A percentile compares a stretch with the other conserved stretches of the same genome.
Conservation (phyloP, 257 asterid species). For the Solanum neorickii region DNA sequence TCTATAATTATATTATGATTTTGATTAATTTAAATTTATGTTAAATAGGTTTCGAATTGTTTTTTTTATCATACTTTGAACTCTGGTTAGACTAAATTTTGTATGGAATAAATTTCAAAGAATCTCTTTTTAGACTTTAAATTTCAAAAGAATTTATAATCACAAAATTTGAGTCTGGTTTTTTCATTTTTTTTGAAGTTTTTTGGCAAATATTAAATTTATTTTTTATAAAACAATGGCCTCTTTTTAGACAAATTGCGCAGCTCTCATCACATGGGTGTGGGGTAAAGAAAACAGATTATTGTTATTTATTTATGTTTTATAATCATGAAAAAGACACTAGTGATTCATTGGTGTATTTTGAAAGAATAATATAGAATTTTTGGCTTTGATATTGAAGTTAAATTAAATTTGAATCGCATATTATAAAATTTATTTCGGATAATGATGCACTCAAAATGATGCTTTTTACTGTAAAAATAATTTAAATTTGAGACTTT, state of each 20-base stretch:
- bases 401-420: background rate
- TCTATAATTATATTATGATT: background rate
- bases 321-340: background rate
- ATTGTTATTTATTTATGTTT: background rate
- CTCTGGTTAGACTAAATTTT: background rate
- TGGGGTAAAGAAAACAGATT: background rate
- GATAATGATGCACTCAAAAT: fast-evolving
- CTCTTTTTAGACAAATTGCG: background rate
- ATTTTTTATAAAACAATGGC: background rate
- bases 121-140: background rate
- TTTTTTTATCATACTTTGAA: background rate
- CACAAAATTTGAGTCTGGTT: background rate
- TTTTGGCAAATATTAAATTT: background rate
- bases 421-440: fast-evolving
- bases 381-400: fast-evolving
- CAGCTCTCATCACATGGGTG: background rate
- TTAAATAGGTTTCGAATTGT: too few species aligned
- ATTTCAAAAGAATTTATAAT: background rate
- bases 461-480: background rate
- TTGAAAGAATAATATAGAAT: too few species aligned
- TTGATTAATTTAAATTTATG: background rate
- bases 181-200: background rate
- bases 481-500: fast-evolving
- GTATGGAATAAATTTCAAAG: background rate
- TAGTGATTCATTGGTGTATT: background rate